A percentile compares a stretch with the other conserved stretches of the same genome.
Conservation (phyloP, 192 early-diverging fungal species). For the Backusella luteola region DNA sequence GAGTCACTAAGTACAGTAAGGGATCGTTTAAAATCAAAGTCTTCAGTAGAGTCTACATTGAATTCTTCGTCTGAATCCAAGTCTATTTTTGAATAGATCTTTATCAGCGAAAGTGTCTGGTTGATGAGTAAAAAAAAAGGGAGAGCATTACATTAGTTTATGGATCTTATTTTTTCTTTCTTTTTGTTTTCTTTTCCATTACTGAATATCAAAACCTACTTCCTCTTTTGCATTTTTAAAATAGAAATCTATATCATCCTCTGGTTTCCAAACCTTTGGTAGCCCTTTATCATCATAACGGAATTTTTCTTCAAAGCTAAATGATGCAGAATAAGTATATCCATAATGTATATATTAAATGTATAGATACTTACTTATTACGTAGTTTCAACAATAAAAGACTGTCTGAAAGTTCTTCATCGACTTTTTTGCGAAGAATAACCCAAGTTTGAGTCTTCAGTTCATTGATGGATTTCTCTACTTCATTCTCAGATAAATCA, state of each 20-base stretch:
- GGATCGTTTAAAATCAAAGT: constrained; percentile 59
- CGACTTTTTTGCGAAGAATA: constrained; percentile 64
- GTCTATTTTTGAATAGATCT: constrained; percentile 74
- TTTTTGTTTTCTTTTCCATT: not conserved
- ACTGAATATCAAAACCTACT: not conserved
- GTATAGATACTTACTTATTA: constrained; percentile 29
- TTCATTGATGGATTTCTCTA: constrained; percentile 47
- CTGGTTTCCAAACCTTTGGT: constrained; percentile 92
- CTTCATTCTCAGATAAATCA: constrained; percentile 52
- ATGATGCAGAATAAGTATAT: constrained; percentile 1
- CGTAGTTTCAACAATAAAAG: constrained; percentile 81
- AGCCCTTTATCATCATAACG: constrained; percentile 92
- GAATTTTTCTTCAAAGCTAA: constrained; percentile 87
- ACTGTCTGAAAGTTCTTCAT: constrained; percentile 81
- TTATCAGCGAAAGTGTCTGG: constrained; percentile 62
- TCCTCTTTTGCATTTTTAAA: constrained; percentile 76
- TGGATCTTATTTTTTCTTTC: not conserved
- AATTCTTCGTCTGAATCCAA: constrained; percentile 42
- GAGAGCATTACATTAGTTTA: not conserved
- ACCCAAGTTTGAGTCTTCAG: constrained; percentile 75
- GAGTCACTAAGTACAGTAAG: constrained; percentile 60
- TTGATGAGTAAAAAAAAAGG: not conserved
- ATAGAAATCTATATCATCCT: constrained; percentile 90
- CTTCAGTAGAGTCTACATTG: constrained; percentile 39
- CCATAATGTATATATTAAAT: not conserved